phyloP scores from a whole-genome alignment of 2,329 filamentous ascomycete species.

The Ophiocordyceps camponoti-floridani region DNA sequence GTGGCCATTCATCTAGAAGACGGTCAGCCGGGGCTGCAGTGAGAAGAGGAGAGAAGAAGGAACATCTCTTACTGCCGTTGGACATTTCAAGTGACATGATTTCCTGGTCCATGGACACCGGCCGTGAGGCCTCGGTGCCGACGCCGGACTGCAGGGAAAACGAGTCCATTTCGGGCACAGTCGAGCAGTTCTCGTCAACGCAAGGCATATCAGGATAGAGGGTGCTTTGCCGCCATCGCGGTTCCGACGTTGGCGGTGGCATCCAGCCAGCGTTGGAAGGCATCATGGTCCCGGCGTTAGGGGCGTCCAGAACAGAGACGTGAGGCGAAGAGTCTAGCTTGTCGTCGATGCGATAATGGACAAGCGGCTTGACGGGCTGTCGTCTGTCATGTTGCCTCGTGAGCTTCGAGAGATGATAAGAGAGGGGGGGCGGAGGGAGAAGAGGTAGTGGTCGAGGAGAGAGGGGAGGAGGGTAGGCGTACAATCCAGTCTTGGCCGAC shows the following conservation, averaged over 20 bases:
- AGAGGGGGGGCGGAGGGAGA: too few relatives aligned
- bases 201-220: slow-evolving; percentile 45
- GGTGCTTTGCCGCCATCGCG: slow-evolving; percentile 35
- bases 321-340: slow-evolving; percentile 3
- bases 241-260: slow-evolving; percentile 29
- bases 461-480: too few relatives aligned
- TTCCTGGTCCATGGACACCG: slow-evolving; percentile 39
- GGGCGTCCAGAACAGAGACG: slow-evolving; percentile 27
- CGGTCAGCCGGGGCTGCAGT: background rate
- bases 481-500: too few relatives aligned
- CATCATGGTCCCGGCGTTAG: slow-evolving; percentile 17
- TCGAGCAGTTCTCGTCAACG: slow-evolving; percentile 32
- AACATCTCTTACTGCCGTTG: slow-evolving; percentile 12
- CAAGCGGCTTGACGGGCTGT: background rate
- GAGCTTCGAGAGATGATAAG: too few relatives aligned
- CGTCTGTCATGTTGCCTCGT: background rate
- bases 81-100: slow-evolving; percentile 2
- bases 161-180: slow-evolving; percentile 38
- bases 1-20: slow-evolving; percentile 18
- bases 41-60: background rate
- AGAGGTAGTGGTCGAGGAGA: too few relatives aligned
- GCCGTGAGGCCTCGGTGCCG: slow-evolving; percentile 31
- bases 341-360: background rate
- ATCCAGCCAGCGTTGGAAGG: slow-evolving; percentile 33
- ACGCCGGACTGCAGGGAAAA: slow-evolving; percentile 29